These are phyloP conservation scores for Datura wrightii DNA, from an alignment of 257 asterid genomes.

Conservation along the genomic window DNA sequence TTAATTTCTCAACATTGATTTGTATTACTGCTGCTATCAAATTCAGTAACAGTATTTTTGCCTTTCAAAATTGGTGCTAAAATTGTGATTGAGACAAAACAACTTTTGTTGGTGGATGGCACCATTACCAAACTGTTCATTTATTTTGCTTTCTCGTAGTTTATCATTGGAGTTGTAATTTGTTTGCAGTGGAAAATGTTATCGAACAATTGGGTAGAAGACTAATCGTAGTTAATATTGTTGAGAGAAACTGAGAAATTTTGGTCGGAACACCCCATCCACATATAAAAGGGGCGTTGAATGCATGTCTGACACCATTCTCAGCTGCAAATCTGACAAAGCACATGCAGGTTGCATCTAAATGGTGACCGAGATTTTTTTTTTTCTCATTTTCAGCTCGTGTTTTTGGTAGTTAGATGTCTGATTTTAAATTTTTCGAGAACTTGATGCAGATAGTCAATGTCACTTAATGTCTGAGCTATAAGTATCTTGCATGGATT, in stretches of 20 bases:
- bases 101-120: not conserved
- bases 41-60: not conserved
- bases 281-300: not conserved
- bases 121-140: not conserved
- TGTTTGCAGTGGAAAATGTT: not conserved
- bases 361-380: not conserved
- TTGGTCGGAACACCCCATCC: not conserved
- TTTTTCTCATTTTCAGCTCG: not conserved
- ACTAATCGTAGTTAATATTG: not conserved
- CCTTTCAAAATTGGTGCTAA: not conserved
- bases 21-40: not conserved
- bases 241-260: constrained; percentile 13
- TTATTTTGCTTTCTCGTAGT: constrained; percentile 4
- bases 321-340: constrained; percentile 6
- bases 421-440: not conserved
- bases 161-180: not conserved
- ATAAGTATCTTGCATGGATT: constrained; percentile 17
- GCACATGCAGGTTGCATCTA: not conserved
- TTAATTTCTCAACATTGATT: not conserved
- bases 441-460: not conserved
- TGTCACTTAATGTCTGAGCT: not conserved
- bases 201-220: not conserved
- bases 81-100: not conserved
- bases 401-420: constrained; percentile 8
- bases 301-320: not conserved